Conservation (phyloP, 495 filamentous ascomycete genomes). For the Aspergillus hancockii region DNA sequence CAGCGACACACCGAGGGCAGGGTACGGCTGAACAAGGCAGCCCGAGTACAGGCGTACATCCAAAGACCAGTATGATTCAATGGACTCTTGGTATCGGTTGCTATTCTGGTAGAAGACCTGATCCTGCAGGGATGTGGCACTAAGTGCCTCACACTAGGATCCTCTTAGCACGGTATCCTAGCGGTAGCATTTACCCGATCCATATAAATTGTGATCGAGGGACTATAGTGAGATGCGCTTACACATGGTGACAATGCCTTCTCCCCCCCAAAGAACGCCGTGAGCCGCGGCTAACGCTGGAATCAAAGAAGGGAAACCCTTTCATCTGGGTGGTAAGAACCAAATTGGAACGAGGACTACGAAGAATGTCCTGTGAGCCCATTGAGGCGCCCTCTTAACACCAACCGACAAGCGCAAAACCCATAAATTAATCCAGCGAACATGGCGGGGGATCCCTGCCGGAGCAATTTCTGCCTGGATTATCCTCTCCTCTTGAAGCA, state of each 20-base stretch:
- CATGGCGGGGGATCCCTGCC: too few species aligned
- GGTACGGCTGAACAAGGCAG: conserved; percentile 36
- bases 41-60: conserved; percentile 35
- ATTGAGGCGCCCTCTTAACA: too few species aligned
- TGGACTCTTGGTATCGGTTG: conserved; percentile 5
- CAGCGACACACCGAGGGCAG: conserved; percentile 35
- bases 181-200: too few species aligned
- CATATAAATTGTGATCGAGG: background rate
- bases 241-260: background rate
- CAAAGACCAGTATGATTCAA: conserved; percentile 32
- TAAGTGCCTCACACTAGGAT: background rate
- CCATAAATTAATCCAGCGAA: too few species aligned
- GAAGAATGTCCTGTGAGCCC: background rate
- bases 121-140: background rate
- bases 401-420: too few species aligned
- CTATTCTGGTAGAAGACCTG: background rate
- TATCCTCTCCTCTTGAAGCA: too few species aligned
- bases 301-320: too few species aligned
- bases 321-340: too few species aligned
- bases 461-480: too few species aligned
- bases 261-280: too few species aligned
- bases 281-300: too few species aligned
- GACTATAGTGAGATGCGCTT: background rate
- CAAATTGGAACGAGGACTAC: background rate
- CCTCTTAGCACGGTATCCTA: background rate